Evolutionary conservation across 2,329 filamentous ascomycete genomes (phyloP), one percentile per base, ranked within the genome.

Genomic region (Botrytis tulipae): DNA sequence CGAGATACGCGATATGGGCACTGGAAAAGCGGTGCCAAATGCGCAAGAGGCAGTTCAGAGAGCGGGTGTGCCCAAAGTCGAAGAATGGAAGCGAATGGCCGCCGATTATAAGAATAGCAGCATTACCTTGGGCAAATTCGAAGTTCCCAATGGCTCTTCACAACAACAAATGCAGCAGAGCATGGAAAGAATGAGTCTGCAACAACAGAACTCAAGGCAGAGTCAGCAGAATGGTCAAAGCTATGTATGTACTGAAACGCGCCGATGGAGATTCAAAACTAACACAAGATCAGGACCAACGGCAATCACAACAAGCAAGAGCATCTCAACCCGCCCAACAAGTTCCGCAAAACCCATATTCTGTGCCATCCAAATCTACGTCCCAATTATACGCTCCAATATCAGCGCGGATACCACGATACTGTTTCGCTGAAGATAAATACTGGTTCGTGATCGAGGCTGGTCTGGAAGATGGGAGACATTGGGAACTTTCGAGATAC

Each of bases 81-180:
- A 99, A 81, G 96, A 99, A 80, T 99, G 96, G 96, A 99, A 99
- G 86, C 97, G 97, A 84, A 98, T 98, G 94, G 95, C 96, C 0
- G 95, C 95, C 73, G 95, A 98, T 76, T 99, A 99, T 84, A 99
- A 99, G 86, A 98, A 98, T 82, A 97, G 95, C 82, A 98, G 96
- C 83, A 98, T 99, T 81, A 95, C 95, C 0, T 85, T 99, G 60
- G 96, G 96, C 77, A 97, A 95, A 83, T 95, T 97, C 78, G 93
- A 95, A 79, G 86, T 84, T 74, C 86, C 88, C 76, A 81, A 73
- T 81, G 80, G 76, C 75, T 79, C 78, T 48, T 84, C 87, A 77
- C 87, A 87, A 77, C 84, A 51, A n/a, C 84, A 87, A 77, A 87
- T 95, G 79, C 91, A 92, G 74, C 88, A 91, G 76, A 87, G 88